Base-by-base conservation (phyloP, 1,284 basidiomycete species). In the Apiotrichum laibachii region DNA sequence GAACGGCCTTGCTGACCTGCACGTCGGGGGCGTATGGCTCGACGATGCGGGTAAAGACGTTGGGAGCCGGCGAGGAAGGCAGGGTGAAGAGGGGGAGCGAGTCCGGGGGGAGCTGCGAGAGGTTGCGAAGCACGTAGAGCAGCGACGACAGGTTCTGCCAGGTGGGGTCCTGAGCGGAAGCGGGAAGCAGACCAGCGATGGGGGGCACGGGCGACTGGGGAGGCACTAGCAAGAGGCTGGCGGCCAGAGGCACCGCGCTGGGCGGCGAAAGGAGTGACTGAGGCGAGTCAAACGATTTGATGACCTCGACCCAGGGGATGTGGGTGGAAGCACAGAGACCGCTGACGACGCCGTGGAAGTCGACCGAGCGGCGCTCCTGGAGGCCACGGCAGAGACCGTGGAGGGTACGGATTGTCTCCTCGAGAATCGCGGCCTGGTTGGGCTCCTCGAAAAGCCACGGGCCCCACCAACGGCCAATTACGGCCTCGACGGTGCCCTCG, bases 131-230 rank as follows among this genome's bases (percentile, higher is more conserved):
- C 33, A 98, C 83, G 57, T 87, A 87, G 31, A 98, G 84, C 72
- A 97, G 92, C 64, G 90, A 90, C 26, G 89, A 78, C 6, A 88
- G 83, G 73, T 96, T 94, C 35, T 82, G 82, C 95, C 95, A 98
- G 1, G 81, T 78, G 65, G 85, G 82, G 85, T 75, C 72, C 33
- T 71, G 61, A 26, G 72, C 64, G 9, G 71, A 67, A 3, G 75
- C 71, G 12, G 72, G 69, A 19, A 82, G 70, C 13, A 81, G 71
- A 31, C 75, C 76, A 22, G 74, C 72, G 54, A 79, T 72, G 22
- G 80, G 75, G 6, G 80, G 72, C 34, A 71, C 56, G 33, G 80
- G 77, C 10, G 69, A 67, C 61, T 76, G 77, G 31, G 76, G 70
- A 26, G 81, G 79, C 19, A 78, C 66, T 47, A 76, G 70, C 56